Evolutionary conservation across 345 rosid species (phyloP), one percentile per base, ranked within the genome.

Genomic region (Populus alba): DNA sequence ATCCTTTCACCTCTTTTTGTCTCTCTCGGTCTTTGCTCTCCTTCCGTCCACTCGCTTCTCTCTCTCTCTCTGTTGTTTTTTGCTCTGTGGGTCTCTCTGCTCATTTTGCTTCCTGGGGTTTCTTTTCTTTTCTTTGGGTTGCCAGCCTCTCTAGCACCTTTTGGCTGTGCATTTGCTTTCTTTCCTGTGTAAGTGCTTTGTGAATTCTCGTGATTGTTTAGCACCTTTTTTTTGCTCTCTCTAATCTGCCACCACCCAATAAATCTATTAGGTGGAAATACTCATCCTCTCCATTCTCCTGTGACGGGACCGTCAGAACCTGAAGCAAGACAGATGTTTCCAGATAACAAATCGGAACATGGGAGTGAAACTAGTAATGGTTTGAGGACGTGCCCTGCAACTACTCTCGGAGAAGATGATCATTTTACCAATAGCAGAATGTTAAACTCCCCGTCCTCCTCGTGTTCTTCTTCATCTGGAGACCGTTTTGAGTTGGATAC

Each of bases 311-410:
- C 55, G n/a, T 8, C 31, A 49, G 31, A 49, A 68, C 62, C 47
- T 77, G 29, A 62, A 71, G 25, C 59, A 6, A 75, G 68, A 66
- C 65, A 68, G 66, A 43, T n/a, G 68, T 29, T 72, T 63, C 39
- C 69, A 66, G 83, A 49, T 20, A 85, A 83, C 87, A 84, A 80
- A 77, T 68, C 84, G 8, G 87, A 75, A 51, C 35, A 80, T 43
- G 39, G 35, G 35, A 73, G 63, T 53, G 71, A 59, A 66, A 31
- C 70, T 68, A 65, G 49, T 31, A 20, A 45, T 55, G 79, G 70
- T 25, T 73, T 25, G 33, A 75, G 53, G 72, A n/a, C 67, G 16
- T 9, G 61, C 20, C 76, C 78, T 38, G 41, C 61, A 23, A 51
- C 62, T 5, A 49, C 45, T 69, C 18, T 47, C 8, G 51, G 68